A percentile compares a stretch with the other conserved stretches of the same genome.
Evolutionary conservation across 2,329 filamentous ascomycete genomes (phyloP).

Genomic region (Cryoendolithus antarcticus): DNA sequence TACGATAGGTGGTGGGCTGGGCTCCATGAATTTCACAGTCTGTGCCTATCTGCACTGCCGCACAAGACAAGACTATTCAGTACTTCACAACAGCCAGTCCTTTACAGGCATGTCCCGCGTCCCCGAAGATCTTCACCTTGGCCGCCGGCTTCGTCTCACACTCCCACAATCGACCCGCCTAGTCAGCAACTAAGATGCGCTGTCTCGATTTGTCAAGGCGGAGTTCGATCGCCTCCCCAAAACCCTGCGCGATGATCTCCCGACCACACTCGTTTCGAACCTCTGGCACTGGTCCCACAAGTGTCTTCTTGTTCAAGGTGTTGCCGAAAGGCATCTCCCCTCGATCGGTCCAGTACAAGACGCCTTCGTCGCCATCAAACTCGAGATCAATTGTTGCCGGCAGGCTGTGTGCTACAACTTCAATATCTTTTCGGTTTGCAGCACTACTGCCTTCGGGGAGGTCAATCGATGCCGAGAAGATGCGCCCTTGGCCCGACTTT

Average conservation of each 20-base stretch:
- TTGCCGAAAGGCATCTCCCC: slow-evolving; percentile 46
- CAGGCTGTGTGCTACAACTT: slow-evolving; percentile 29
- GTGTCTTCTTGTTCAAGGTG: slow-evolving; percentile 33
- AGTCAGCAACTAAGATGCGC: slow-evolving; percentile 7
- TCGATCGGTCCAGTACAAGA: slow-evolving; percentile 49
- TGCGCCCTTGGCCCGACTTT: slow-evolving; percentile 40
- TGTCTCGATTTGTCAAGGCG: slow-evolving; percentile 4
- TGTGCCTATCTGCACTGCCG: no score
- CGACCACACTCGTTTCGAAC: slow-evolving; percentile 10
- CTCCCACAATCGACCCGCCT: slow-evolving; percentile 7
- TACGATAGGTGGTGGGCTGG: no score
- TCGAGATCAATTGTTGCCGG: slow-evolving; percentile 49
- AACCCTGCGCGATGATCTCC: slow-evolving; percentile 11
- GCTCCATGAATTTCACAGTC: no score
- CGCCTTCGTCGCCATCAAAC: slow-evolving; percentile 33
- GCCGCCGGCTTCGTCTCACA: slow-evolving; percentile 2
- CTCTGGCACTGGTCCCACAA: slow-evolving; percentile 7
- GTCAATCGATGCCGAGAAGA: slow-evolving; percentile 38
- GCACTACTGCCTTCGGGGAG: slow-evolving; percentile 25
- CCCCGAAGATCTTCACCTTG: slow-evolving; percentile 8
- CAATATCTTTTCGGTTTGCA: slow-evolving; percentile 27
- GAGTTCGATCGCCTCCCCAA: slow-evolving; percentile 14
- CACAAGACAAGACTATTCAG: neutral
- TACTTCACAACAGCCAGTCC: slow-evolving; percentile 7
- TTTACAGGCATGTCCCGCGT: slow-evolving; percentile 3